These are phyloP conservation scores for Trichoderma asperellum DNA, from an alignment of 2,329 filamentous ascomycete species.

Conservation along the genomic window DNA sequence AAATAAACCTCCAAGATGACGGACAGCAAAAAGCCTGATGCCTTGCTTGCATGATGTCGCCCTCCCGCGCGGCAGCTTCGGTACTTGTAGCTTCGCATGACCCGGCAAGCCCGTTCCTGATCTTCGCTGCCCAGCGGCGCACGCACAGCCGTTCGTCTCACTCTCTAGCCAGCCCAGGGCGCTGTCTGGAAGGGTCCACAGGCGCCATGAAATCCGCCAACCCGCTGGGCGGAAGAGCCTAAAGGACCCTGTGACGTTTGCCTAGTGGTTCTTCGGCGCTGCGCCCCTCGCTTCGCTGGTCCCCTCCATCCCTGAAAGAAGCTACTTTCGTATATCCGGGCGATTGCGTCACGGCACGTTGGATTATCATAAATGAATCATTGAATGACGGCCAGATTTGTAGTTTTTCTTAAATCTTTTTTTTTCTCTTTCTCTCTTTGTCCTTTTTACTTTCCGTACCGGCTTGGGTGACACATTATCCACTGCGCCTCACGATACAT, in stretches of 20 bases:
- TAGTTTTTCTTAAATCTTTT: background rate
- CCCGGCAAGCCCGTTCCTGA: slow-evolving; percentile 25
- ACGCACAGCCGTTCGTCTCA: slow-evolving; percentile 16
- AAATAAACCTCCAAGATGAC: background rate
- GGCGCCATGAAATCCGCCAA: background rate
- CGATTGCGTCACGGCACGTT: slow-evolving; percentile 30
- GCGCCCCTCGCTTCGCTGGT: slow-evolving; percentile 13
- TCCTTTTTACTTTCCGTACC: background rate
- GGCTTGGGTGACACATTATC: background rate
- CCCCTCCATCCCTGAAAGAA: background rate
- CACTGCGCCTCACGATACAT: background rate
- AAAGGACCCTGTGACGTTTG: slow-evolving; percentile 25
- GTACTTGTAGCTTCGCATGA: background rate
- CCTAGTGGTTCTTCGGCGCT: slow-evolving; percentile 14
- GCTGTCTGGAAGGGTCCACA: slow-evolving; percentile 2
- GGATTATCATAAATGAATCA: slow-evolving; percentile 2
- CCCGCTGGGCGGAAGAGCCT: background rate
- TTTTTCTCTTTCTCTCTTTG: background rate
- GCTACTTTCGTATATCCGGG: slow-evolving; percentile 13
- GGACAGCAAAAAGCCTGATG: background rate
- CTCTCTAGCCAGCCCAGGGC: background rate
- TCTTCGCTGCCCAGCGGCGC: slow-evolving; percentile 2
- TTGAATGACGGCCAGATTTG: background rate
- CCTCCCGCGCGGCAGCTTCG: background rate
- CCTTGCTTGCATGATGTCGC: background rate